Base-by-base conservation (phyloP, 1,139 yeast genomes). In the Pichia sp. region DNA sequence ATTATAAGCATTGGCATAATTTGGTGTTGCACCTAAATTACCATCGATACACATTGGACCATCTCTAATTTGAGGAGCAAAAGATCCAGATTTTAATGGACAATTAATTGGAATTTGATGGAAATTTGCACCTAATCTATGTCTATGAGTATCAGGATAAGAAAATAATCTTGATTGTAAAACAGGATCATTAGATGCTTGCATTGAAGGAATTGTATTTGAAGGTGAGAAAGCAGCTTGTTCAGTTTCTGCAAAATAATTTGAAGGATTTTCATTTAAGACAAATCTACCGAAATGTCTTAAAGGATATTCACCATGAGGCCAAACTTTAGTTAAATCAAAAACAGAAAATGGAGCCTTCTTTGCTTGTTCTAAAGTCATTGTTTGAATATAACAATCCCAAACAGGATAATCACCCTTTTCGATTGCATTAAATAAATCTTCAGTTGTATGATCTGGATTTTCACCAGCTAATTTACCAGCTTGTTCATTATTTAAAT, bases 41-140 rank as follows among this genome's bases (percentile, higher is more conserved):
- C 89, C 92, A 65, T 86, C 81, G 49, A 87, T 88, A 53, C 70
- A 71, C 94, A 87, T 84, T 46, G 80, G 75, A 66, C 97, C 97
- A 65, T 89, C 97, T 69, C 97, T 82, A 65, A 83, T 79, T 44
- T 62, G 64, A 25, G 68, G 68, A 38, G 66, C 66, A 53, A 67
- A 79, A 74, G 55, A 86, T 25, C 64, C 64, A 71, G 71, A 79
- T 54, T 66, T 75, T 47, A 70, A 71, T 42, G 79, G 86, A 72
- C 86, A 79, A 67, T 83, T 83, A 60, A 83, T 86, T 42, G 90
- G 90, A 56, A 83, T 79, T 67, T 81, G 86, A 54, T 78, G 74
- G 70, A 80, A 83, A 72, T 83, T 83, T 49, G 75, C 65, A 49
- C 90, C 90, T 61, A 83, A 72, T 63, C 86, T 74, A 70, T 81